phyloP scores from a whole-genome alignment of 208 protist species.

The Trypanosoma scelopori region DNA sequence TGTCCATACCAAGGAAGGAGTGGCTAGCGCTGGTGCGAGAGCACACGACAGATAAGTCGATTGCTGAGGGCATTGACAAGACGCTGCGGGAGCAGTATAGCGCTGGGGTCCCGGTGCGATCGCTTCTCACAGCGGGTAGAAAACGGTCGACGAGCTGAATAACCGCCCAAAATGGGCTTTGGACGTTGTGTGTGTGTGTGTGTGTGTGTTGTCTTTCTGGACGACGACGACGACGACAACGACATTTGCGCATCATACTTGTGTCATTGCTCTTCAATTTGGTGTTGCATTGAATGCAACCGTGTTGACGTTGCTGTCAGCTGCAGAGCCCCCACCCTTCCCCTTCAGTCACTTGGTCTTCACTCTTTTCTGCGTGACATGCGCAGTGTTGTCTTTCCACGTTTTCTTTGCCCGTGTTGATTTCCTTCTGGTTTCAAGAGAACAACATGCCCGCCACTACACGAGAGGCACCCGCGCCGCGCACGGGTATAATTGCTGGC shows the following conservation, averaged over 20 bases:
- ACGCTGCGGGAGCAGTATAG: constrained; percentile 19
- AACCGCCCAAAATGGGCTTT: too few species aligned
- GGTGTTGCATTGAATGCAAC: too few species aligned
- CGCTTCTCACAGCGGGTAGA: neutral
- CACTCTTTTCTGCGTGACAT: too few species aligned
- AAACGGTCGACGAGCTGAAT: neutral
- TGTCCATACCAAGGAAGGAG: constrained; percentile 36
- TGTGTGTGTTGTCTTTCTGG: neutral
- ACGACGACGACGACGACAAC: too few species aligned
- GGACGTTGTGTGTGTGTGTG: neutral
- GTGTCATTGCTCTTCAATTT: too few species aligned
- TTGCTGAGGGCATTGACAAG: constrained; percentile 22
- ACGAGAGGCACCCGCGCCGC: constrained; percentile 42
- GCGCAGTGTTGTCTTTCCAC: too few species aligned
- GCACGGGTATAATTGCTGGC: constrained; percentile 90
- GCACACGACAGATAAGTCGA: constrained; percentile 13
- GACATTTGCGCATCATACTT: too few species aligned
- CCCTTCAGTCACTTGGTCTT: too few species aligned
- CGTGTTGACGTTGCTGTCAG: too few species aligned
- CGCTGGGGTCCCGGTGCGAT: constrained; percentile 25
- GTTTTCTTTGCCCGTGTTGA: neutral
- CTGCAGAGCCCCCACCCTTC: too few species aligned
- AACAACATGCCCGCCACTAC: constrained; percentile 50
- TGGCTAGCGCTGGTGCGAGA: constrained; percentile 47
- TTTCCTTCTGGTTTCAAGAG: too few species aligned